These are phyloP conservation scores for Plenodomus biglobosus DNA, from an alignment of 2,329 filamentous ascomycete genomes.

Conservation along the genomic window DNA sequence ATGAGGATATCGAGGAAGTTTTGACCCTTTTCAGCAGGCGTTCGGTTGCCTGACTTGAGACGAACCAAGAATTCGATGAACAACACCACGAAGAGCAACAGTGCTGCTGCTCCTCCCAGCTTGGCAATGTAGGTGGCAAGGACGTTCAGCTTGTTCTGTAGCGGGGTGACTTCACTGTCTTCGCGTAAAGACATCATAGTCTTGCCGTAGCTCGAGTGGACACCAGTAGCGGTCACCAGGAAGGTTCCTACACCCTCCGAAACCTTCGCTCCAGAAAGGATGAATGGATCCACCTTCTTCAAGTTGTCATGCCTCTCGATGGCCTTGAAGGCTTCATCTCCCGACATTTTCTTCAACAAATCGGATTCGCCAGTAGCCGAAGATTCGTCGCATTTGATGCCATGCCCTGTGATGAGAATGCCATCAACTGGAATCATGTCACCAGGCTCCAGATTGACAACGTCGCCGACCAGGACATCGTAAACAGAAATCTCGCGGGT, in stretches of 20 bases:
- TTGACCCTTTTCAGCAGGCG: conserved; percentile 74
- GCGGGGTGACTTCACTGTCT: conserved; percentile 73
- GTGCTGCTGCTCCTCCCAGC: conserved; percentile 72
- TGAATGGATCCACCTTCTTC: conserved; percentile 76
- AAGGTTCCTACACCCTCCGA: conserved; percentile 75
- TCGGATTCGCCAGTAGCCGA: conserved; percentile 75
- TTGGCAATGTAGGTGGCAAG: conserved; percentile 81
- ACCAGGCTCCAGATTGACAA: conserved; percentile 70
- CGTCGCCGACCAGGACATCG: conserved; percentile 69
- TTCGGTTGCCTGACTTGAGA: conserved; percentile 57
- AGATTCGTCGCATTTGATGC: conserved; percentile 71
- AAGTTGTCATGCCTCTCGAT: conserved; percentile 64
- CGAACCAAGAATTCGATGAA: conserved; percentile 81
- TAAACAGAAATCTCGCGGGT: conserved; percentile 66
- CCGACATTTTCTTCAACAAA: conserved; percentile 67
- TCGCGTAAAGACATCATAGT: conserved; percentile 77
- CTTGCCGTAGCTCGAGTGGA: conserved; percentile 74
- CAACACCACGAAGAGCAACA: conserved; percentile 79
- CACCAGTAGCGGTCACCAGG: conserved; percentile 72
- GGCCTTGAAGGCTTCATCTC: conserved; percentile 65
- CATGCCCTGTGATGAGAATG: conserved; percentile 66
- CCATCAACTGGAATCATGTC: conserved; percentile 72
- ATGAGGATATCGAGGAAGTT: conserved; percentile 66
- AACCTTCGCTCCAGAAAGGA: conserved; percentile 82
- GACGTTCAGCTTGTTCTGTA: conserved; percentile 75